phyloP scores from a whole-genome alignment of 202 grass and related monocot genomes.

The Elaeis oleifera region DNA sequence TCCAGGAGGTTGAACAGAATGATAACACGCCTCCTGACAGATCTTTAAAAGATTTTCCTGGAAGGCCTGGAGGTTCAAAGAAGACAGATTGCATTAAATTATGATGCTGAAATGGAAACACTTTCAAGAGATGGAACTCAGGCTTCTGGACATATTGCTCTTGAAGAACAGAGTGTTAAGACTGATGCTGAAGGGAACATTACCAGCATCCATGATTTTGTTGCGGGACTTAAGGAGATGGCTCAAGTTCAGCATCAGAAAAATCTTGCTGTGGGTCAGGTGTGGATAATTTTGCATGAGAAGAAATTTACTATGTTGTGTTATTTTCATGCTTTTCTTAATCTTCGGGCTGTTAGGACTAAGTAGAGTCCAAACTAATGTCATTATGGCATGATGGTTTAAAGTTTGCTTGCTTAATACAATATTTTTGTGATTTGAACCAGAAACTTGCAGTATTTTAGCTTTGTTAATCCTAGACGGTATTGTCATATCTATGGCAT shows the following conservation, averaged over 20 bases:
- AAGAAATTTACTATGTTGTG: too few species aligned
- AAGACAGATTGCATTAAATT: slow-evolving; percentile 37
- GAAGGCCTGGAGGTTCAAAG: slow-evolving; percentile 59
- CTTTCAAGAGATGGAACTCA: slow-evolving; percentile 61
- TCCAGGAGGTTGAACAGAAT: slow-evolving; percentile 41
- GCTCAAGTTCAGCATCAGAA: slow-evolving; percentile 60
- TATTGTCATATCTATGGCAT: too few species aligned
- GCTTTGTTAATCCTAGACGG: too few species aligned
- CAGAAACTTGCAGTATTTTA: too few species aligned
- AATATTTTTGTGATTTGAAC: too few species aligned
- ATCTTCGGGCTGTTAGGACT: too few species aligned
- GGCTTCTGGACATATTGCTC: slow-evolving; percentile 54
- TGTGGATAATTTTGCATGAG: slow-evolving; percentile 9
- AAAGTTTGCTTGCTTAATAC: too few species aligned
- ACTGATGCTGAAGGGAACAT: slow-evolving; percentile 44
- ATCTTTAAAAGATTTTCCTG: slow-evolving; percentile 57
- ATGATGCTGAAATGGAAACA: slow-evolving; percentile 48
- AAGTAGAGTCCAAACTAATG: too few species aligned
- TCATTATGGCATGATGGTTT: too few species aligned
- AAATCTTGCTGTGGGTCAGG: slow-evolving; percentile 38
- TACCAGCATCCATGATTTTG: slow-evolving; percentile 67
- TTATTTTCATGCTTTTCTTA: too few species aligned
- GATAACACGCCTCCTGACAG: slow-evolving; percentile 58
- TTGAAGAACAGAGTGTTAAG: slow-evolving; percentile 28
- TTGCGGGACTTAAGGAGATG: slow-evolving; percentile 83